A percentile compares a stretch with the other conserved stretches of the same genome.
Evolutionary conservation across 305 asterid genomes (phyloP).

Genomic region (Withania somnifera): DNA sequence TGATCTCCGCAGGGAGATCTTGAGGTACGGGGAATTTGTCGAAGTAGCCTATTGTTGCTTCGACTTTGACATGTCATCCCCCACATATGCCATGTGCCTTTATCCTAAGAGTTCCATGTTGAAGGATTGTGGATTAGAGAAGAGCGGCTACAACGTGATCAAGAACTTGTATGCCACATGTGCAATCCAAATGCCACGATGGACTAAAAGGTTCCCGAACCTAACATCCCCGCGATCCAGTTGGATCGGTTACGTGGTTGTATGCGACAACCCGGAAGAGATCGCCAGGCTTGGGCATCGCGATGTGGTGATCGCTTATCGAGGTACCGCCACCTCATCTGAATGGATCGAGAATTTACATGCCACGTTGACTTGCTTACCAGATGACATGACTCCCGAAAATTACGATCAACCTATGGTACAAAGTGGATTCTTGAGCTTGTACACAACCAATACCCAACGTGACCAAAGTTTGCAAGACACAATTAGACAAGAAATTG

Average conservation of each 20-base stretch:
- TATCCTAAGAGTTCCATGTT: constrained; percentile 33
- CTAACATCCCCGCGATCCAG: constrained; percentile 41
- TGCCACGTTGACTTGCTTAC: constrained; percentile 23
- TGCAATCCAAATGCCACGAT: constrained; percentile 41
- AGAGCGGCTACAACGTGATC: constrained; percentile 37
- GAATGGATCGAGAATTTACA: constrained; percentile 86
- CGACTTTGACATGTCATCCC: constrained; percentile 57
- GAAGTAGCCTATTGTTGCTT: constrained; percentile 72
- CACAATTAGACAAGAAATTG: constrained; percentile 34
- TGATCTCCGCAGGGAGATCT: constrained; percentile 50
- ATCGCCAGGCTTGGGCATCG: constrained; percentile 62
- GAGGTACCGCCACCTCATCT: constrained; percentile 69
- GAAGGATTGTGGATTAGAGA: constrained; percentile 16
- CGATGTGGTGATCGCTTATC: constrained; percentile 74
- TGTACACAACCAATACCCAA: constrained; percentile 47
- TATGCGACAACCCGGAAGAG: constrained; percentile 51
- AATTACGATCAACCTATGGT: constrained; percentile 46
- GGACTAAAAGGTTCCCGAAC: constrained; percentile 37
- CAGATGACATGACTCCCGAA: background rate
- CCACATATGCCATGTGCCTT: constrained; percentile 33
- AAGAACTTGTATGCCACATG: constrained; percentile 53
- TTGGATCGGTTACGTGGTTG: constrained; percentile 88
- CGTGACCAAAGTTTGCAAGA: constrained; percentile 39
- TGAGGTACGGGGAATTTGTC: constrained; percentile 70
- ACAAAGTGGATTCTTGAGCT: constrained; percentile 65